These are phyloP conservation scores for Chlamydomonas reinhardtii DNA, from an alignment of 163 green algal species.

Conservation along the genomic window DNA sequence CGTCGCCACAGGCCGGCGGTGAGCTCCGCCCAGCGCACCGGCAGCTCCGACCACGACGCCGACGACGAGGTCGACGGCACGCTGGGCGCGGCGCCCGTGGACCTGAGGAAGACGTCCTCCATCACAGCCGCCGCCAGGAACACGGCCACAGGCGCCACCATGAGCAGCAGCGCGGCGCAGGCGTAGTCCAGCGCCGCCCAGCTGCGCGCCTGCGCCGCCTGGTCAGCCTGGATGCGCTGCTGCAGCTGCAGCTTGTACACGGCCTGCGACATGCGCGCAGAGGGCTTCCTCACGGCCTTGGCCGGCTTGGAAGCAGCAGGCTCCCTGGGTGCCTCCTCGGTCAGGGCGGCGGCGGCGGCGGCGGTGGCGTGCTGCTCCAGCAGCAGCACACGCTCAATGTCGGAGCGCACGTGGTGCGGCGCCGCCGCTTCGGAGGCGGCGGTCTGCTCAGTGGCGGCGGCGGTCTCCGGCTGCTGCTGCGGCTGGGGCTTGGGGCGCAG, in stretches of 20 bases:
- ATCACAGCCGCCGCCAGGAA: not conserved
- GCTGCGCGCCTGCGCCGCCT: not conserved
- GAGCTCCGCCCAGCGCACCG: not conserved
- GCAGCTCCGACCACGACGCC: not conserved
- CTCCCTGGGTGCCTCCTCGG: not conserved
- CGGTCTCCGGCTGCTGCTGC: not conserved
- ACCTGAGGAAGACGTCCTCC: not conserved
- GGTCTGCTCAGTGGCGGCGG: too few relatives aligned
- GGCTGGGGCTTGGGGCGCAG: not conserved
- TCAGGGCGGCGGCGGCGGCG: not conserved
- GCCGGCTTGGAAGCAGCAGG: not conserved
- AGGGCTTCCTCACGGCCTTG: not conserved
- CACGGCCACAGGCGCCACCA: not conserved
- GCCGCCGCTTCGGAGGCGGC: not conserved
- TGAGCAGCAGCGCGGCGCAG: not conserved
- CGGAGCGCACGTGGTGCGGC: not conserved
- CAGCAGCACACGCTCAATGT: conserved; percentile 5
- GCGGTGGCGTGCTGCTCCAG: not conserved
- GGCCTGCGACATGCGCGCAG: too few relatives aligned
- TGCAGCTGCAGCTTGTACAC: not conserved
- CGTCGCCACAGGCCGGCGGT: conserved; percentile 24
- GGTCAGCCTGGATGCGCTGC: too few relatives aligned
- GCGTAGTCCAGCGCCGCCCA: not conserved
- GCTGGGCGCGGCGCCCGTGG: too few relatives aligned
- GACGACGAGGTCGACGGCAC: too few relatives aligned